A percentile compares a stretch with the other conserved stretches of the same genome.
Evolutionary conservation across 805 yeast genomes (phyloP).

Genomic region (Scheffersomyces stipitis): DNA sequence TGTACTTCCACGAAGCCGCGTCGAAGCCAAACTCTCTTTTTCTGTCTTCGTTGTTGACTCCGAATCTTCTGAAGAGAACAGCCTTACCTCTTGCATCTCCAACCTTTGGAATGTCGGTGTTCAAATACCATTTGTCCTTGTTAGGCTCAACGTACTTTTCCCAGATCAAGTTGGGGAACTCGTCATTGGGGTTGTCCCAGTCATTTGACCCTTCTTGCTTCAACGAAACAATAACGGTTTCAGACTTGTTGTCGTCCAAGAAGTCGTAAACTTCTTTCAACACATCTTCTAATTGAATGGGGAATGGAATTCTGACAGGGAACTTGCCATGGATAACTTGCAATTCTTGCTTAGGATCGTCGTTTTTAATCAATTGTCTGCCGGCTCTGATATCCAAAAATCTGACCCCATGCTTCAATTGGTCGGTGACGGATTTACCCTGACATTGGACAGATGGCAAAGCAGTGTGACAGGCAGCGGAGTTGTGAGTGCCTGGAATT

Average conservation of each 20-base stretch:
- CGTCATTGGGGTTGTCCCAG: conserved; percentile 64
- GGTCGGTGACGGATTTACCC: conserved; percentile 56
- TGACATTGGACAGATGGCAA: conserved; percentile 80
- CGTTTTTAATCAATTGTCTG: conserved; percentile 52
- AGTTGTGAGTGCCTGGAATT: conserved; percentile 84
- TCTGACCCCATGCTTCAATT: conserved; percentile 71
- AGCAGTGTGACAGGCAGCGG: conserved; percentile 70
- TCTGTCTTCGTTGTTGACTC: conserved; percentile 49
- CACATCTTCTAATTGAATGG: conserved; percentile 50
- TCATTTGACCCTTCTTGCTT: conserved; percentile 72
- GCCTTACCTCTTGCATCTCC: conserved; percentile 68
- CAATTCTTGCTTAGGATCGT: conserved; percentile 52
- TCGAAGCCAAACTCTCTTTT: conserved; percentile 58
- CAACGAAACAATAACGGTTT: conserved; percentile 63
- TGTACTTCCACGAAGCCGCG: conserved; percentile 66
- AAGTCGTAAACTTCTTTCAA: conserved; percentile 61
- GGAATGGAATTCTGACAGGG: conserved; percentile 64
- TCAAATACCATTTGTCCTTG: conserved; percentile 60
- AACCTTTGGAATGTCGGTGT: conserved; percentile 53
- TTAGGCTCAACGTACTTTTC: conserved; percentile 50
- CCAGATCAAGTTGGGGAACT: conserved; percentile 63
- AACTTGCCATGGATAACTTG: conserved; percentile 75
- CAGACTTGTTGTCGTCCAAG: conserved; percentile 51
- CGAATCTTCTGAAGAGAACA: conserved; percentile 68
- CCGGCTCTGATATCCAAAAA: conserved; percentile 70